phyloP scores from a whole-genome alignment of 345 rosid species.

The Eucalyptus tenuipes region DNA sequence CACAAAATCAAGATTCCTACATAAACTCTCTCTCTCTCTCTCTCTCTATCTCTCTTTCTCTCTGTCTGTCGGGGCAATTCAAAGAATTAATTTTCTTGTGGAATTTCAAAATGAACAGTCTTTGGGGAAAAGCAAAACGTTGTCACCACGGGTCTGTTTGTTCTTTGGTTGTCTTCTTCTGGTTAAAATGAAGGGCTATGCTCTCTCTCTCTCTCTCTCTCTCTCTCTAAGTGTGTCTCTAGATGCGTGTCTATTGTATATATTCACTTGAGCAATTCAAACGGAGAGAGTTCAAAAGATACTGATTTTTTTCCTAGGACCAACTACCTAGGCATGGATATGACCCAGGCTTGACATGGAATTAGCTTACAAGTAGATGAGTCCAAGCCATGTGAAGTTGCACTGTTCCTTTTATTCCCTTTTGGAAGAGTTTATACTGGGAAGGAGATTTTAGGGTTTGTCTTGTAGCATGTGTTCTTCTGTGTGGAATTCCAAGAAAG shows the following conservation, averaged over 20 bases:
- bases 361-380: background rate
- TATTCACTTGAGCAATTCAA: conserved; percentile 2
- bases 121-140: conserved; percentile 12
- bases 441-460: background rate
- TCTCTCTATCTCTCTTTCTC: background rate
- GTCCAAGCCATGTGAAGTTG: conserved; percentile 4
- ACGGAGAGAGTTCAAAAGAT: background rate
- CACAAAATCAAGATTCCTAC: background rate
- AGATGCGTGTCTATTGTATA: background rate
- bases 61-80: background rate
- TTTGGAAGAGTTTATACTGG: background rate
- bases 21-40: background rate
- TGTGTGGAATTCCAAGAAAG: background rate
- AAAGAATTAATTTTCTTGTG: background rate
- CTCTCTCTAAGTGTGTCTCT: background rate
- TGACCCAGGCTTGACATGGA: background rate
- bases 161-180: conserved; percentile 30
- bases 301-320: background rate
- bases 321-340: background rate
- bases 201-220: background rate
- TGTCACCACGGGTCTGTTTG: conserved; percentile 36
- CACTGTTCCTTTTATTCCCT: conserved; percentile 1
- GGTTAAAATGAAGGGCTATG: background rate
- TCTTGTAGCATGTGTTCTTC: background rate
- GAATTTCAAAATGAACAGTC: background rate